Evolutionary conservation across 345 rosid species (phyloP).

Genomic region (Moricandia moricandioides): DNA sequence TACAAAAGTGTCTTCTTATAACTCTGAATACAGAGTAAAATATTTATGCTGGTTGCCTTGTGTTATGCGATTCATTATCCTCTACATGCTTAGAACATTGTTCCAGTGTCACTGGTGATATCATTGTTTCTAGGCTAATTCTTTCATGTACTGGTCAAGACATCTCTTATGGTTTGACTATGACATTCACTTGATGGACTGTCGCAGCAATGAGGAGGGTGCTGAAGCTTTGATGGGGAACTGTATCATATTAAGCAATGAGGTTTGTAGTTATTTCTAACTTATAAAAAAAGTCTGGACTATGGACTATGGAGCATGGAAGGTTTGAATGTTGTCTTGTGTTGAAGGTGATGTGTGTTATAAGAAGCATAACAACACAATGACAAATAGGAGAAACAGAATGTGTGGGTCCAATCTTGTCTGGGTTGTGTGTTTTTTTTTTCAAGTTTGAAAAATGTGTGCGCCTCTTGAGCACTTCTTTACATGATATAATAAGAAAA

Average conservation of each 20-base stretch:
- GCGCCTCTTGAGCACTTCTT: conserved; percentile 4
- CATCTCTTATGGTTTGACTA: neutral
- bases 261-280: neutral
- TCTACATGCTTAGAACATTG: neutral
- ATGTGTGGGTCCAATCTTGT: conserved; percentile 24
- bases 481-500: neutral
- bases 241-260: neutral
- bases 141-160: neutral
- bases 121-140: neutral
- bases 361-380: neutral
- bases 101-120: neutral
- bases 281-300: neutral
- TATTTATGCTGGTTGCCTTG: neutral
- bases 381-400: neutral
- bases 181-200: neutral
- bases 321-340: neutral
- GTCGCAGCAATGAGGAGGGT: neutral
- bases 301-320: neutral
- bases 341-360: neutral
- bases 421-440: neutral
- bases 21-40: neutral
- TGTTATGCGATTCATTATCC: neutral
- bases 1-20: neutral
- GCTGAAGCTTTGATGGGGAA: neutral
- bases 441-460: neutral